These are phyloP conservation scores for Camellia lanceoleosa DNA, from an alignment of 148 eudicot genomes.

Conservation along the genomic window DNA sequence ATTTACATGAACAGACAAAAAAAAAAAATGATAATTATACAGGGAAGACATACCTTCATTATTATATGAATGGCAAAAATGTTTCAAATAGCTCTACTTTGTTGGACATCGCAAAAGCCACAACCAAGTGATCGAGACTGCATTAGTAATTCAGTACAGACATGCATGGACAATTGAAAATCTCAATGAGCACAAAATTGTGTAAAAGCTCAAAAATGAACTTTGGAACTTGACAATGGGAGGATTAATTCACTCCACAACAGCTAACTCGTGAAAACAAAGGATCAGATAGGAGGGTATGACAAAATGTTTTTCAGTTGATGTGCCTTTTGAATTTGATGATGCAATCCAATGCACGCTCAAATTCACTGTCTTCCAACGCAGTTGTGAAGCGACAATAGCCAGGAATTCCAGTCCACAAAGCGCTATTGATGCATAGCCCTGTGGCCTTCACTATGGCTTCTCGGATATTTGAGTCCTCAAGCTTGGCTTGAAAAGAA, in stretches of 20 bases:
- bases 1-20: no score
- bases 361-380: constrained; percentile 68
- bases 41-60: not conserved
- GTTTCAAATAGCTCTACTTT: not conserved
- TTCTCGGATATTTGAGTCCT: constrained; percentile 70
- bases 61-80: not conserved
- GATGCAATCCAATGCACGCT: constrained; percentile 66
- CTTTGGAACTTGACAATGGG: not conserved
- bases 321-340: constrained; percentile 46
- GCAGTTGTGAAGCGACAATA: constrained; percentile 81
- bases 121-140: not conserved
- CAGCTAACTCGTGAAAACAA: constrained; percentile 8
- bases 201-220: not conserved
- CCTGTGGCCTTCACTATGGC: constrained; percentile 69
- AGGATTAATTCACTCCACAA: not conserved
- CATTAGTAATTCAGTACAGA: not conserved
- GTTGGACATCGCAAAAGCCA: not conserved
- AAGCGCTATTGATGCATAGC: constrained; percentile 73
- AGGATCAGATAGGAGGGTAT: not conserved
- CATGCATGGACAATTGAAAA: not conserved
- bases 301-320: constrained; percentile 7
- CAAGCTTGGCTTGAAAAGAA: constrained; percentile 45
- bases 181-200: not conserved
- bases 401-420: constrained; percentile 92
- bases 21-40: not conserved